Evolutionary conservation across 2,329 filamentous ascomycete genomes (phyloP).

Genomic region (Fusarium caatingaense): DNA sequence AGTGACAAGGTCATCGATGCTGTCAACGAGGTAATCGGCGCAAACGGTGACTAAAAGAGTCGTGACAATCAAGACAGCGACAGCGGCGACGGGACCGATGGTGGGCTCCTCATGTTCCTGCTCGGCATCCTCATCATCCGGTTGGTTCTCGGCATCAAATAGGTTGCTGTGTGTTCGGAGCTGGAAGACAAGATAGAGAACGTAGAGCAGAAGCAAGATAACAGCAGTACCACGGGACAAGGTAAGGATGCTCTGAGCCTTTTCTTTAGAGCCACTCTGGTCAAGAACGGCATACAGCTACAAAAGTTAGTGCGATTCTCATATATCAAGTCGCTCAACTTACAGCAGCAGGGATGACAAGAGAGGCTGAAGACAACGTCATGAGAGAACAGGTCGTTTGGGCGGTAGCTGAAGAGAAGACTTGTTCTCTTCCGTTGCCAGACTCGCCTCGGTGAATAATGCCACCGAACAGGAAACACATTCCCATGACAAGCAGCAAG

Average conservation of each 20-base stretch:
- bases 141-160: conserved; percentile 68
- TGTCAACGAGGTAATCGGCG: conserved; percentile 81
- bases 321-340: conserved; percentile 29
- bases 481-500: conserved; percentile 85
- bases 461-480: conserved; percentile 83
- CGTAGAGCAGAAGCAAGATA: conserved; percentile 79
- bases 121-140: conserved; percentile 55
- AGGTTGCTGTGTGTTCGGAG: conserved; percentile 78
- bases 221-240: conserved; percentile 82
- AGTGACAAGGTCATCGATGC: conserved; percentile 78
- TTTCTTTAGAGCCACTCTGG: conserved; percentile 55
- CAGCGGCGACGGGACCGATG: conserved; percentile 73
- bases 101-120: conserved; percentile 59
- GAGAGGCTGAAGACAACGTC: conserved; percentile 79
- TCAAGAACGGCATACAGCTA: conserved; percentile 75
- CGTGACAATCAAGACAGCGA: conserved; percentile 72
- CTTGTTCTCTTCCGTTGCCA: conserved; percentile 73
- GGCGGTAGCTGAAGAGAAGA: conserved; percentile 80
- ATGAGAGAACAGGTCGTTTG: conserved; percentile 81
- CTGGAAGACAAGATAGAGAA: conserved; percentile 82
- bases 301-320: conserved; percentile 28
- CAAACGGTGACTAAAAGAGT: conserved; percentile 79
- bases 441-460: conserved; percentile 68
- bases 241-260: conserved; percentile 69
- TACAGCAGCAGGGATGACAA: conserved; percentile 81